Conservation (phyloP, 2,329 filamentous ascomycete species). For the Gnomoniopsis sp. region DNA sequence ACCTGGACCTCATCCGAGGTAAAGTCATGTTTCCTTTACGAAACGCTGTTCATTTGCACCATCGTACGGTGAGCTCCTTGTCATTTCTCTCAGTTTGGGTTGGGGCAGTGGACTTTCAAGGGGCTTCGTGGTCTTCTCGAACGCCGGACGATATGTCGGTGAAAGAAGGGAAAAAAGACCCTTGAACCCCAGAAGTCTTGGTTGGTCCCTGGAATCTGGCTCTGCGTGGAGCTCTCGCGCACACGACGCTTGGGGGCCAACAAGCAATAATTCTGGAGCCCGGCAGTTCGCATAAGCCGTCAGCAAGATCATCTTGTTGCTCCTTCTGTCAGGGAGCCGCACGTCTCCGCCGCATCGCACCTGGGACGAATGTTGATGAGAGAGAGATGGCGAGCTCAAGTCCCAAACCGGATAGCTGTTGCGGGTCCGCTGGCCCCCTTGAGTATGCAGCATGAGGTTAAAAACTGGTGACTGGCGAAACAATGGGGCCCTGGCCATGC, state of each 20-base stretch:
- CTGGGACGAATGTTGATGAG: background rate
- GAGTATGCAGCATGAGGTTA: constrained; percentile 16
- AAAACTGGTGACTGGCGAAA: constrained; percentile 18
- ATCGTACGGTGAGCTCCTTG: constrained; percentile 15
- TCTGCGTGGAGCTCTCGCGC: constrained; percentile 10
- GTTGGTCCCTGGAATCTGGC: constrained; percentile 5
- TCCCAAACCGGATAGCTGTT: background rate
- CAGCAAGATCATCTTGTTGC: constrained; percentile 1
- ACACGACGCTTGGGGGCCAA: constrained; percentile 7
- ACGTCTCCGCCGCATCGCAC: constrained; percentile 11
- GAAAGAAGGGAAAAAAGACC: background rate
- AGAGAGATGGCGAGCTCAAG: constrained; percentile 2
- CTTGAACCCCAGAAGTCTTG: background rate
- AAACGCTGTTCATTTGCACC: constrained; percentile 8
- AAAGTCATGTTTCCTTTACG: background rate
- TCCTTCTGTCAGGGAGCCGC: background rate
- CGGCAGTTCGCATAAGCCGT: constrained; percentile 11
- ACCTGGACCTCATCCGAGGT: constrained; percentile 15
- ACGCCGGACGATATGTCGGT: constrained; percentile 5
- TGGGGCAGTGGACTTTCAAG: background rate
- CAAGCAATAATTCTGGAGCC: constrained; percentile 16
- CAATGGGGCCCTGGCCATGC: background rate
- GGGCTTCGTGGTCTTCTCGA: background rate
- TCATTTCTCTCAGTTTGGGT: constrained; percentile 10
- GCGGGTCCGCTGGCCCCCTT: background rate